Base-by-base conservation (phyloP, 2,329 filamentous ascomycete species). In the Fusarium setosum region DNA sequence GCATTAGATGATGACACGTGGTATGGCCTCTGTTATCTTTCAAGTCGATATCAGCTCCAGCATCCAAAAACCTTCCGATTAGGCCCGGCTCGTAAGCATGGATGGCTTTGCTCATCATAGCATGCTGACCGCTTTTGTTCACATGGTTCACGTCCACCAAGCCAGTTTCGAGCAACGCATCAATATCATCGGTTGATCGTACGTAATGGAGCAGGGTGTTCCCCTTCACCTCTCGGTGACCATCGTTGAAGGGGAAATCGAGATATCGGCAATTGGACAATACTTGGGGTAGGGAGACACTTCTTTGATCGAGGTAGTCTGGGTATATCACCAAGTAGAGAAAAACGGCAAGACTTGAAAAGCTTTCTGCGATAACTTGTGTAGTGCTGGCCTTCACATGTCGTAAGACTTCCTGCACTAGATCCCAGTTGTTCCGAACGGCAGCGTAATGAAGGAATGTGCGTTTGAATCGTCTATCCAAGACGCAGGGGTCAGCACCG, bases 391-490 rank as follows among this genome's bases (percentile, higher is more conserved):
- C 37, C 24, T 47, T 29, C 4, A 51, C 13, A 18, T 11, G 6
- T 15, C 12, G 0, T 2, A 57, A 10, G 21, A 23, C 5, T 1
- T 37, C 6, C n/a, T 15, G 13, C 1, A 24, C 1, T 7, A 42
- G 37, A 3, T 37, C 4, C 53, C 53, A 56, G 11, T 56, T 21
- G 4, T 0, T 18, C 2, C 24, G 18, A 4, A 1, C 3, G 10
- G 15, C 2, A 5, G 42, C 42, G 21, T 41, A 21, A 4, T 20
- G 1, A 10, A 32, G 8, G 13, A 56, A 56, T 0, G 6, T 18
- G 9, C 4, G 7, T 3, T 15, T 6, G 4, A 10, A 1, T 17
- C 1, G 2, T 4, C 4, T 4, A 8, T 26, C 10, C 26, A 4
- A 17, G 12, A 32, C 4, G 7, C 9, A n/a, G 10, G 29, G 44